These are phyloP conservation scores for Russula emetica DNA, from an alignment of 768 basidiomycete species.

Conservation along the genomic window DNA sequence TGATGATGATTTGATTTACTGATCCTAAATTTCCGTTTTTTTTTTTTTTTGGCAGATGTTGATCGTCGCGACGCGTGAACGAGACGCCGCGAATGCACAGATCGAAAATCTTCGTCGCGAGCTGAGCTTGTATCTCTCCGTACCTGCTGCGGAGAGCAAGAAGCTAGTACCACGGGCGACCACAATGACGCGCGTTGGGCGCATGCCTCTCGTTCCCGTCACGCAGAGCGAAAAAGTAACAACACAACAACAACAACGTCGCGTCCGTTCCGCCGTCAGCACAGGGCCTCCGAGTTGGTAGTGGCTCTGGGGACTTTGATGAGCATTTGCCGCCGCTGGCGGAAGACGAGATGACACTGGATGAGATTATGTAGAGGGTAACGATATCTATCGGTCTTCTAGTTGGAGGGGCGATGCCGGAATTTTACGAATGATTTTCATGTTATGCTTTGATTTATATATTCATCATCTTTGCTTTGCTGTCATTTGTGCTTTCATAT, in stretches of 20 bases:
- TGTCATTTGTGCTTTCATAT: neutral
- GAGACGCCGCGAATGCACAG: conserved; percentile 32
- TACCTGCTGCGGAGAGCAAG: conserved; percentile 32
- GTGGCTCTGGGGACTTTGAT: conserved; percentile 6
- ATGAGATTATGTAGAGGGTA: conserved; percentile 30
- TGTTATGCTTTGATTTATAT: conserved; percentile 6
- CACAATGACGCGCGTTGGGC: conserved; percentile 35
- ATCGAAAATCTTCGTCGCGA: conserved; percentile 36
- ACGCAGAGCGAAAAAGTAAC: conserved; percentile 28
- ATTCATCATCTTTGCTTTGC: neutral
- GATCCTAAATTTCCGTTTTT: no score
- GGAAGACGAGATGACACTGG: conserved; percentile 36
- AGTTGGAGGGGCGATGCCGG: neutral
- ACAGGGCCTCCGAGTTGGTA: neutral
- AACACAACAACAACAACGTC: neutral
- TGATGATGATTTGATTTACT: neutral
- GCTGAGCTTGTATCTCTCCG: conserved; percentile 37
- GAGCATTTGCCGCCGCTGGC: conserved; percentile 25
- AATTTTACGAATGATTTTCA: neutral
- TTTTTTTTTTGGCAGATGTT: conserved; percentile 33
- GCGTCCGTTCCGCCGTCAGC: neutral
- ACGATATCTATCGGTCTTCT: neutral
- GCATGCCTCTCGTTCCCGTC: conserved; percentile 32
- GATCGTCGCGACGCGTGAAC: conserved; percentile 33
- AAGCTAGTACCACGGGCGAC: conserved; percentile 34